A percentile compares a stretch with the other conserved stretches of the same genome.
phyloP scores from a whole-genome alignment of 306 rosid genomes.

The Ochetophila trinervis region DNA sequence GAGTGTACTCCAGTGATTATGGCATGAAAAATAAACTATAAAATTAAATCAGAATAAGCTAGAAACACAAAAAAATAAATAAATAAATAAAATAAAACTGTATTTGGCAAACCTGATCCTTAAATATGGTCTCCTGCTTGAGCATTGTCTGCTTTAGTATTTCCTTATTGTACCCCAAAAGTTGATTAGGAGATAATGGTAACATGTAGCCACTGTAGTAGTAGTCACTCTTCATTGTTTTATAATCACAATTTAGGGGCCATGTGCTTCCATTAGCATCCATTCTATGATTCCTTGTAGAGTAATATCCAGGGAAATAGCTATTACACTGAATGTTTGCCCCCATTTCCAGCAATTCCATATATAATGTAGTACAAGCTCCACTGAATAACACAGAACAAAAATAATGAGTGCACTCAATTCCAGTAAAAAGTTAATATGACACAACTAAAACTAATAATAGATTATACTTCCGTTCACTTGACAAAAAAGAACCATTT shows the following conservation, averaged over 20 bases:
- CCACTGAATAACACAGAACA: conserved; percentile 16
- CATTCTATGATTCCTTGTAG: conserved; percentile 30
- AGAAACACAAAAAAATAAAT: too few relatives aligned
- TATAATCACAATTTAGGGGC: conserved; percentile 29
- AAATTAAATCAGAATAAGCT: not conserved
- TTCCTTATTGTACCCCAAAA: conserved; percentile 40
- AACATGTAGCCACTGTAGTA: conserved; percentile 27
- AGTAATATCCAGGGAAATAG: conserved; percentile 29
- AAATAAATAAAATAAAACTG: too few relatives aligned
- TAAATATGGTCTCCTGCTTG: conserved; percentile 57
- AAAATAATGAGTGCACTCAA: conserved; percentile 15
- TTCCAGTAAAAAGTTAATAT: conserved; percentile 11
- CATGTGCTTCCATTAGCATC: conserved; percentile 42
- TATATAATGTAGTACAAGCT: conserved; percentile 22
- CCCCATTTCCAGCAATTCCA: conserved; percentile 48
- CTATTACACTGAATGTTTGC: conserved; percentile 39
- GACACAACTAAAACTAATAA: too few relatives aligned
- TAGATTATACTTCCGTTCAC: too few relatives aligned
- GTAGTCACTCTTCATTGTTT: conserved; percentile 21
- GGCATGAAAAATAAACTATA: not conserved
- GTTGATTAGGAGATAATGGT: conserved; percentile 24
- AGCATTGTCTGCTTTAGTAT: conserved; percentile 58
- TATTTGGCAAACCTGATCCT: conserved; percentile 50
- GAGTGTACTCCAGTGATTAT: not conserved
- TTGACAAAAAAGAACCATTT: too few relatives aligned